Conservation (phyloP, 768 basidiomycete genomes). For the Phylloporus sp. region DNA sequence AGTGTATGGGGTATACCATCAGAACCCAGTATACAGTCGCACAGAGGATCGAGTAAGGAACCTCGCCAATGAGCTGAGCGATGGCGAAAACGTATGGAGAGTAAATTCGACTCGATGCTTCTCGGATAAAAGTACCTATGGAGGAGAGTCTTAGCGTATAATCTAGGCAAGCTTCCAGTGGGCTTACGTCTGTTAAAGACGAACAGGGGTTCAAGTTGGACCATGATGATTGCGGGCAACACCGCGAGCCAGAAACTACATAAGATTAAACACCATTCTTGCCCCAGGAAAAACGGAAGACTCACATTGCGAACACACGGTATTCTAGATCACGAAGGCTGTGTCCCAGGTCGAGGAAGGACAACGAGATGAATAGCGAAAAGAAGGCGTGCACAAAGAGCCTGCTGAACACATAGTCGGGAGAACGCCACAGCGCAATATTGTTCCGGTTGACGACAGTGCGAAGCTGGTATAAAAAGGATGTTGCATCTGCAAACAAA, state of each 20-base stretch:
- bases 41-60: slow-evolving; percentile 72
- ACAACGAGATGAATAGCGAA: slow-evolving; percentile 69
- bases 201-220: slow-evolving; percentile 71
- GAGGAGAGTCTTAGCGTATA: neutral
- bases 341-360: slow-evolving; percentile 72
- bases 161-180: slow-evolving; percentile 22
- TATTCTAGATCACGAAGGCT: slow-evolving; percentile 69
- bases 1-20: slow-evolving; percentile 69
- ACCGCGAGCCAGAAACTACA: slow-evolving; percentile 63
- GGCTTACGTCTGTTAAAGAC: slow-evolving; percentile 58
- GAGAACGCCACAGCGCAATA: slow-evolving; percentile 73
- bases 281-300: neutral
- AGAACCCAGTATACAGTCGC: slow-evolving; percentile 71
- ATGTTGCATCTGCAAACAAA: slow-evolving; percentile 58
- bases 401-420: slow-evolving; percentile 82
- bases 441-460: slow-evolving; percentile 66
- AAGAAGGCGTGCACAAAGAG: slow-evolving; percentile 72
- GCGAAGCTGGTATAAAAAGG: slow-evolving; percentile 70
- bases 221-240: slow-evolving; percentile 72
- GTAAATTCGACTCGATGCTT: slow-evolving; percentile 83
- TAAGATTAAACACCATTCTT: neutral
- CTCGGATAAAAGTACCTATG: slow-evolving; percentile 42
- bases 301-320: slow-evolving; percentile 74
- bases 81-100: slow-evolving; percentile 82
- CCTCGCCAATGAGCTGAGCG: slow-evolving; percentile 76